Conservation (phyloP, 768 basidiomycete genomes). For the Asterophora parasitica region DNA sequence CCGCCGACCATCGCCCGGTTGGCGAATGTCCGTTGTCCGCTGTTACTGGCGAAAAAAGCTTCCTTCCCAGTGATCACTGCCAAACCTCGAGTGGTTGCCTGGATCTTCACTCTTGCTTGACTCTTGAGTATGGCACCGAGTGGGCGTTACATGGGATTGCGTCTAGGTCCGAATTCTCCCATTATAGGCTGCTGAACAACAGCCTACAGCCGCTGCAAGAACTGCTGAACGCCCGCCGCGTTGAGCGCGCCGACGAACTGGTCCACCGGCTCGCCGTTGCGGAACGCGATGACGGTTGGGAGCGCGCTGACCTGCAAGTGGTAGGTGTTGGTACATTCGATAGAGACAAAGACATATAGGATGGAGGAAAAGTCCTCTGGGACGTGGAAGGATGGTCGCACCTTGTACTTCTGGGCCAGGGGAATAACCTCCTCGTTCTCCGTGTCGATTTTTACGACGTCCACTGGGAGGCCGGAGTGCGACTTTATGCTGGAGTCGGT, state of each 20-base stretch:
- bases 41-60: no score
- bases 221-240: constrained; percentile 37
- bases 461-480: constrained; percentile 53
- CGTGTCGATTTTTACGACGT: constrained; percentile 69
- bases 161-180: no score
- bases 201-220: constrained; percentile 37
- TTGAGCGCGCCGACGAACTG: constrained; percentile 61
- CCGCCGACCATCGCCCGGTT: no score
- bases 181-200: no score
- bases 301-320: constrained; percentile 58
- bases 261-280: constrained; percentile 50
- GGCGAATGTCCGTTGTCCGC: no score
- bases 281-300: constrained; percentile 80
- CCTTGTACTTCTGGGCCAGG: constrained; percentile 51
- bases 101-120: no score
- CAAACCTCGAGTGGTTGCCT: no score
- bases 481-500: constrained; percentile 37
- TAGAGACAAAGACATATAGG: no score
- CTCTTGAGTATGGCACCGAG: no score
- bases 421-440: constrained; percentile 47
- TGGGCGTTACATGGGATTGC: no score
- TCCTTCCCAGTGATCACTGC: no score
- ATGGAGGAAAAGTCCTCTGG: no score
- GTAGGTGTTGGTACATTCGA: neutral
- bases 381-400: constrained; percentile 14